Evolutionary conservation across 139 green algal species (phyloP).

Genomic region (Marvania coccoides): DNA sequence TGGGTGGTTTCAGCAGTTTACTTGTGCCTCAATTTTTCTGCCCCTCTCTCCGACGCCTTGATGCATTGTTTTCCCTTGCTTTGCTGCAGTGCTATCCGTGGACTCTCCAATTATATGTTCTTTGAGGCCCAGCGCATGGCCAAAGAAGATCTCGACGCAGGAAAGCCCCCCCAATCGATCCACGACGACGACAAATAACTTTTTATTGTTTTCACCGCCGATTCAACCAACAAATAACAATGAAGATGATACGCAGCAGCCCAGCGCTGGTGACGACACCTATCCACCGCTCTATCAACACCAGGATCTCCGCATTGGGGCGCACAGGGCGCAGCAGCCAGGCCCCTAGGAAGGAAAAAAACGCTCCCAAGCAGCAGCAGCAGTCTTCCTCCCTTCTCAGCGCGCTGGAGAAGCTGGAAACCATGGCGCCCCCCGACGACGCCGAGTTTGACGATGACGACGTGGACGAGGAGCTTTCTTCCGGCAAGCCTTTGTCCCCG

Average conservation of each 20-base stretch:
- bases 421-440: background rate
- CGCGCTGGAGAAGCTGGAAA: background rate
- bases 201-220: too few relatives aligned
- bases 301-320: background rate
- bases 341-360: too few relatives aligned
- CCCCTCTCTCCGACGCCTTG: too few relatives aligned
- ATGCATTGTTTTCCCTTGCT: too few relatives aligned
- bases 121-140: constrained; percentile 51
- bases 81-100: constrained; percentile 32
- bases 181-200: too few relatives aligned
- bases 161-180: too few relatives aligned
- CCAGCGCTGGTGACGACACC: too few relatives aligned
- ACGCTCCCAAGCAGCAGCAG: background rate
- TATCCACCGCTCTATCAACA: background rate
- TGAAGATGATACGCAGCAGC: background rate
- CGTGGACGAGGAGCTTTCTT: background rate
- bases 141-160: constrained; percentile 34
- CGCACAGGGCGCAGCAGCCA: background rate
- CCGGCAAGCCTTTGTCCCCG: background rate
- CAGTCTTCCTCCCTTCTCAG: background rate
- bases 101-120: constrained; percentile 63
- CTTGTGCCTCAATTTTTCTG: too few relatives aligned
- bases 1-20: too few relatives aligned
- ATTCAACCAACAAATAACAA: constrained; percentile 5
- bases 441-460: background rate